Base-by-base conservation (phyloP, 208 protist species). In the Phytomonas sp. region DNA sequence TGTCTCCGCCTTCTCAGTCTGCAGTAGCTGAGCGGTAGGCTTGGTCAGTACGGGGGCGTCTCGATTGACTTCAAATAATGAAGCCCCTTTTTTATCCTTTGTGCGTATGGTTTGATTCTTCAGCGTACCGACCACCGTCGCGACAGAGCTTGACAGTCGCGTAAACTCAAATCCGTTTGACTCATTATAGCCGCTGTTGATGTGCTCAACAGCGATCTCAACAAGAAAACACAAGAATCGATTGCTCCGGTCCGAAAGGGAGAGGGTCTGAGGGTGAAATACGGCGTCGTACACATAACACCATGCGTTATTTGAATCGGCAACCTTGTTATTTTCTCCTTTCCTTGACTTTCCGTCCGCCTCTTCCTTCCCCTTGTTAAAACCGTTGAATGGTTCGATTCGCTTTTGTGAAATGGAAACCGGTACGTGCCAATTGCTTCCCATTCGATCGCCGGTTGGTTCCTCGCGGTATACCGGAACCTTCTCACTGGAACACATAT, bases 141-240 rank as follows among this genome's bases (percentile, higher is more conserved):
- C 29, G 2, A 96, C 70, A 49, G 64, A 36, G 63, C 79, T 80
- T 3, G 86, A 66, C 63, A 94, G 76, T 7, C 91, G 84, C 30
- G 79, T 67, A 70, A 92, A 94, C 63, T 76, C 68, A 70, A 93
- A 93, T 19, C 85, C 85, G 78, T 94, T 80, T 29, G 71, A 67
- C 74, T 97, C 87, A 33, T 77, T 71, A 71, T 95, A 94, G 61
- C 88, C 88, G 49, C 52, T 78, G 72, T 97, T 97, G 60, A 97
- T 86, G 75, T 97, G 89, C 80, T 97, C 92, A 31, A 97, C 92
- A 0, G 89, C 89, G 76, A 97, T 97, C 76, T 97, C 90, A 4
- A 92, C 84, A 40, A 97, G 76, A 72, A 97, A 97, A 77, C 83
- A 92, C 72, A 94, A 76, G 74, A 97, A 97, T 16, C 77, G 74